Conservation (phyloP, 1,284 basidiomycete species). For the Coniferiporia sulphurascens region DNA sequence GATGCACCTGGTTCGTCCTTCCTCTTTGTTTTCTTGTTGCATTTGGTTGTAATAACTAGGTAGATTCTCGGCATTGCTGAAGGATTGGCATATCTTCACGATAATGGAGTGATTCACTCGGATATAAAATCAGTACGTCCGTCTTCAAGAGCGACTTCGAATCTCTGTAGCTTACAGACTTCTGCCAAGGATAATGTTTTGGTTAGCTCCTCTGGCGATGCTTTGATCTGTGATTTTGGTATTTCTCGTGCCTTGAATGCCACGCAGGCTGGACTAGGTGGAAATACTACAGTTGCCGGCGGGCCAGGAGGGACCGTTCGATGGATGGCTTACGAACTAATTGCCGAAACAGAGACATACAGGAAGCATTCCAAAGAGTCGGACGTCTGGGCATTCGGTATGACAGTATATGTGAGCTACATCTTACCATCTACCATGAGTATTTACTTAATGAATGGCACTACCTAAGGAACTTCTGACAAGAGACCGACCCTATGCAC, state of each 20-base stretch:
- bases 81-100: constrained; percentile 9
- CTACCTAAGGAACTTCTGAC: constrained; percentile 2
- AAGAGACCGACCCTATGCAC: background rate
- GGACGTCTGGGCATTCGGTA: constrained; percentile 15
- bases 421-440: background rate
- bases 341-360: background rate
- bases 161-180: background rate
- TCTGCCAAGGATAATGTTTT: constrained; percentile 14
- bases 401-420: constrained; percentile 8
- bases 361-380: background rate
- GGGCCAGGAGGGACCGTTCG: background rate
- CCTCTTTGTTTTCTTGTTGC: background rate
- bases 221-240: constrained; percentile 8
- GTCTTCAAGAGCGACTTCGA: background rate
- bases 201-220: background rate
- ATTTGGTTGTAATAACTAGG: background rate
- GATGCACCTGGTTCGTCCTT: background rate
- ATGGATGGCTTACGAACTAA: constrained; percentile 3
- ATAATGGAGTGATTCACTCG: constrained; percentile 3
- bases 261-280: background rate
- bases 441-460: background rate
- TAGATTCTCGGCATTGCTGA: background rate
- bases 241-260: constrained; percentile 1
- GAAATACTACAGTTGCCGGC: background rate
- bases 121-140: constrained; percentile 8